Percentiles rank a stretch among this genome's conserved stretches.
Conservation (phyloP, 805 yeast genomes). For the Tetrapisispora namnaoensis region DNA sequence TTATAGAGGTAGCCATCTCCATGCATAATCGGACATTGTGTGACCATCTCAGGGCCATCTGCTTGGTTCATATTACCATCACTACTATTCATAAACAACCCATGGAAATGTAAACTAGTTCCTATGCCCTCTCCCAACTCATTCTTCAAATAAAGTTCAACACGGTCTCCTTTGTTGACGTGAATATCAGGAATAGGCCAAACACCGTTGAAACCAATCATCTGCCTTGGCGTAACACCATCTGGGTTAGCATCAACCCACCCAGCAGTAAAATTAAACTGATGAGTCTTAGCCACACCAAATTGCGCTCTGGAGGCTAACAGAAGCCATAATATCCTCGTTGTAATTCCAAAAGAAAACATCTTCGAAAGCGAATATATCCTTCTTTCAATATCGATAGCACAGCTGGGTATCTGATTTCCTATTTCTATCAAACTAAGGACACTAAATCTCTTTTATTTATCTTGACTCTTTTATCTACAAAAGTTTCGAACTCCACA, state of each 20-base stretch:
- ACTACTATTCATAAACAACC: constrained; percentile 56
- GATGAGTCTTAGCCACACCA: constrained; percentile 34
- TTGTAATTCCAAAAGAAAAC: background rate
- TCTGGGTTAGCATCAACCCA: constrained; percentile 63
- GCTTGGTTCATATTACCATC: constrained; percentile 35
- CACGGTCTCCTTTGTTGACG: constrained; percentile 53
- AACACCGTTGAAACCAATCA: constrained; percentile 57
- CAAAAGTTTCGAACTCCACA: no score
- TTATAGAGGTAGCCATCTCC: constrained; percentile 60
- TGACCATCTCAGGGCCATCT: constrained; percentile 77
- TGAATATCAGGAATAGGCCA: constrained; percentile 71
- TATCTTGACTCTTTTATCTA: no score
- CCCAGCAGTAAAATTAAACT: constrained; percentile 45
- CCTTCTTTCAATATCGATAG: no score
- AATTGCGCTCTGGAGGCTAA: background rate
- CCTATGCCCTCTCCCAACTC: constrained; percentile 38
- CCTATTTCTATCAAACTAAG: background rate
- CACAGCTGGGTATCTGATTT: background rate
- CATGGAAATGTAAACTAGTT: constrained; percentile 74
- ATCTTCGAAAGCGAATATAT: no score
- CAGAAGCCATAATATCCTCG: background rate
- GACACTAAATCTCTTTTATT: background rate
- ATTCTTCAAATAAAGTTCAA: constrained; percentile 51
- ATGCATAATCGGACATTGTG: constrained; percentile 71
- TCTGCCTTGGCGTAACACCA: constrained; percentile 43